A percentile compares a stretch with the other conserved stretches of the same genome.
Evolutionary conservation across 345 rosid genomes (phyloP).

Genomic region (Viola odorata): DNA sequence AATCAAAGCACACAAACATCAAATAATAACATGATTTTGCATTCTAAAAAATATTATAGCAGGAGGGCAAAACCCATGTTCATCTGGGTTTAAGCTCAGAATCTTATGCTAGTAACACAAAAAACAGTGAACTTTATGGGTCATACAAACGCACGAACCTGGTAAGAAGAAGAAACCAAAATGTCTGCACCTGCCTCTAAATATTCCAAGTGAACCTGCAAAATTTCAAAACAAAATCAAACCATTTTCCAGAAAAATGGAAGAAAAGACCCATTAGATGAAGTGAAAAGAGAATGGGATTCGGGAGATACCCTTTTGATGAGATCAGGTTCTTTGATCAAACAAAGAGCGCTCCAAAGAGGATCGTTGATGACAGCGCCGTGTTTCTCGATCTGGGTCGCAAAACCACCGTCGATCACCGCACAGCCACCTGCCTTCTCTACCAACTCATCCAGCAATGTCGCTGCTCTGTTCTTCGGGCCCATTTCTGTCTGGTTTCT

Average conservation of each 20-base stretch:
- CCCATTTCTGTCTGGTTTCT: conserved; percentile 33
- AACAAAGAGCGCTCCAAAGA: conserved; percentile 86
- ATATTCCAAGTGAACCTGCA: conserved; percentile 83
- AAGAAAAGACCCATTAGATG: neutral
- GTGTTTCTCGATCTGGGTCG: conserved; percentile 83
- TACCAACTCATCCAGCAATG: conserved; percentile 59
- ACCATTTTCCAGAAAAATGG: neutral
- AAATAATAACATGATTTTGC: too few species aligned
- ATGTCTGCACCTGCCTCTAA: conserved; percentile 94
- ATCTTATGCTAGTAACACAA: too few species aligned
- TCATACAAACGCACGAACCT: conserved; percentile 35
- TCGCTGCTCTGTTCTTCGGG: conserved; percentile 24
- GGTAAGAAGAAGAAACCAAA: conserved; percentile 84
- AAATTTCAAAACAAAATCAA: neutral
- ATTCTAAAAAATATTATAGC: too few species aligned
- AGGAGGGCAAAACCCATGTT: too few species aligned
- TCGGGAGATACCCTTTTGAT: conserved; percentile 42
- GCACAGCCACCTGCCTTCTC: conserved; percentile 80
- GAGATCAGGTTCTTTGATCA: conserved; percentile 69
- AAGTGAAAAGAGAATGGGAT: neutral
- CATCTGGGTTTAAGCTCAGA: too few species aligned
- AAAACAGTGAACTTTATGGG: too few species aligned
- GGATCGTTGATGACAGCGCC: conserved; percentile 86
- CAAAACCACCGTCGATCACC: conserved; percentile 89
- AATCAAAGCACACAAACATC: too few species aligned